Conservation (phyloP, 78 protist genomes). For the Emiliania huxleyi region DNA sequence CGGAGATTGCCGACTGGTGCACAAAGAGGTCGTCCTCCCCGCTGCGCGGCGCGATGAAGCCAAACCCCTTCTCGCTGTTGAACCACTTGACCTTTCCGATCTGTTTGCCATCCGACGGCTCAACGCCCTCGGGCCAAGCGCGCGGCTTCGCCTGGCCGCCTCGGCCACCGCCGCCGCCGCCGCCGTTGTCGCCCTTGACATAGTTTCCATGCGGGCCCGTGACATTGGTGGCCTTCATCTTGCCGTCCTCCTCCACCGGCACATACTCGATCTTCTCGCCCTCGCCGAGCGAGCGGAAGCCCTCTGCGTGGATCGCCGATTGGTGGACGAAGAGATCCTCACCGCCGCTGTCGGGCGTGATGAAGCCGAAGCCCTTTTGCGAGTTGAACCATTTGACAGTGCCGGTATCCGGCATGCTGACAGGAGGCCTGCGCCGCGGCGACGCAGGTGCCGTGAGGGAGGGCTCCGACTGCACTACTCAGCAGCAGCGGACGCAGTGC, state of each 20-base stretch:
- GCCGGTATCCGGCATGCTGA: too few relatives aligned
- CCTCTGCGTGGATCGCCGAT: background rate
- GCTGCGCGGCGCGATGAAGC: conserved; percentile 14
- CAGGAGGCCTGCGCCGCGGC: too few relatives aligned
- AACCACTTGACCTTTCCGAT: conserved; percentile 13
- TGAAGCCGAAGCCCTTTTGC: conserved; percentile 41
- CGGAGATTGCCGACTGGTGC: conserved; percentile 26
- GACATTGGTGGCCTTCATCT: background rate
- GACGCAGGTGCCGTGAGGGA: too few relatives aligned
- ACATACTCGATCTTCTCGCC: background rate
- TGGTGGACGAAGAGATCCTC: conserved; percentile 44
- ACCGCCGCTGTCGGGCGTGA: background rate
- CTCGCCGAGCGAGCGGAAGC: conserved; percentile 20
- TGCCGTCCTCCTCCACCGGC: background rate
- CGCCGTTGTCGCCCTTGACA: background rate
- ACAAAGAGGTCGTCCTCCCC: conserved; percentile 37
- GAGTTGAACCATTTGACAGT: conserved; percentile 32
- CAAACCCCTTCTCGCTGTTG: conserved; percentile 29
- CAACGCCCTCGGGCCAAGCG: background rate
- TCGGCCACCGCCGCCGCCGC: background rate
- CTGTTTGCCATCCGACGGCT: background rate
- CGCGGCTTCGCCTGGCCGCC: background rate
- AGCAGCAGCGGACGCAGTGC: too few relatives aligned
- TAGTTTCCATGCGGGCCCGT: background rate
- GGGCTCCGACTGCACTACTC: too few relatives aligned